Evolutionary conservation across 768 basidiomycete genomes (phyloP), one percentile per base, ranked within the genome.

Genomic region (Solioccasus polychromus): DNA sequence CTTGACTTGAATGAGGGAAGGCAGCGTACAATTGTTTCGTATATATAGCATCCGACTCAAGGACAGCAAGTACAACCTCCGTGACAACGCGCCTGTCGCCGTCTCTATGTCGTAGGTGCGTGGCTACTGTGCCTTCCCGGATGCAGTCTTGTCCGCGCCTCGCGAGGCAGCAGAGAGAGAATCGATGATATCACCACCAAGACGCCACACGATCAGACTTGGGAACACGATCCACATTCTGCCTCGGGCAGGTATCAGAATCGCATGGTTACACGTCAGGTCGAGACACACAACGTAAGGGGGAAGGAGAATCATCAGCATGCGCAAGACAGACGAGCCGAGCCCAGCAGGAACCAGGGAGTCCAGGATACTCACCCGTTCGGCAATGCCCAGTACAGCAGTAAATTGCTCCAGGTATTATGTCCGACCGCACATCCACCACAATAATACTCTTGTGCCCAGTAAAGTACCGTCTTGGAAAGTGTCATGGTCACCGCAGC

Each of bases 381-480:
- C 0, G 91, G 88, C 35, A 90, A 59, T 44, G 90, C 71, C 80
- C 82, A 94, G 42, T 79, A 76, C 17, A 79, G 38, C 22, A 87
- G 17, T 34, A 87, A 63, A 25, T 75, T 72, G 35, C 57, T 51
- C 19, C 68, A 44, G 10, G 71, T 55, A 57, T 93, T 94, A 59
- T 95, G 92, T 8, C 89, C 89, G 23, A 83, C 69, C 9, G 78
- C 71, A 57, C 89, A 92, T 39, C 71, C 81, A 3, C 75, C 73
- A 62, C 88, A 90, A 58, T 73, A 90, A 63, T 84, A 85, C 64
- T 93, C 92, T 61, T 91, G 83, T 12, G 72, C 62, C 74, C 78
- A 79, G 66, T 94, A 95, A n/a, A 95, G 73, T 7, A 81, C 61
- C 3, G 92, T 95, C 71, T 95, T 94, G 29, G 83, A 78, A 32